phyloP scores from a whole-genome alignment of 257 asterid genomes.

The Solanum peruvianum region DNA sequence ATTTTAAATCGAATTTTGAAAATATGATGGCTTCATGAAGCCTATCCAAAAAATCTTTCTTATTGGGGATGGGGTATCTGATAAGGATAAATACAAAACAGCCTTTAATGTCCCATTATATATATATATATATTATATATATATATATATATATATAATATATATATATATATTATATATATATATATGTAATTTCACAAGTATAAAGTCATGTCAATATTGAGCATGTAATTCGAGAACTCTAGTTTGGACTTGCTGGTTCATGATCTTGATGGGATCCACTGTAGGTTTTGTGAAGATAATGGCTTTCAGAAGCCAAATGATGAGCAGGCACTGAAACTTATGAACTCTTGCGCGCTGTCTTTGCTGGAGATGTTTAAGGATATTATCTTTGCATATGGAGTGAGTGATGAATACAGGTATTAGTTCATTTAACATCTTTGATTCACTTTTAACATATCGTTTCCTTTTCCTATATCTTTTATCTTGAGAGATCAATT shows the following conservation, averaged over 20 bases:
- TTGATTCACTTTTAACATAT: neutral
- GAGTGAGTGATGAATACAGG: constrained; percentile 93
- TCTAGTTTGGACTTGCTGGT: neutral
- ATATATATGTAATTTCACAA: neutral
- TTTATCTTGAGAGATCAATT: neutral
- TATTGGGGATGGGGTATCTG: no score
- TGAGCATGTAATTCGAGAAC: neutral
- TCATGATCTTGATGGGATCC: neutral
- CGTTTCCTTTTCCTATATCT: neutral
- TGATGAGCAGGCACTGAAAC: constrained; percentile 66
- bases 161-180: no score
- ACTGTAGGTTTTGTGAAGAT: constrained; percentile 53
- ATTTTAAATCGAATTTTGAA: no score
- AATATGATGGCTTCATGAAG: no score
- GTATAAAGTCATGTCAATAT: neutral
- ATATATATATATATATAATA: no score
- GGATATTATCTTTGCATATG: constrained; percentile 77
- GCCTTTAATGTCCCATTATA: no score
- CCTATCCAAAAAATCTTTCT: no score
- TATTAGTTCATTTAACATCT: constrained; percentile 7
- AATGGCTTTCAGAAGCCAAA: constrained; percentile 88
- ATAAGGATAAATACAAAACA: no score
- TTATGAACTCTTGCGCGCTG: constrained; percentile 81
- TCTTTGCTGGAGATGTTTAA: constrained; percentile 57
- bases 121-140: no score